Evolutionary conservation across 192 early-diverging fungal species (phyloP).

Genomic region (Jimgerdemannia flammicorona): DNA sequence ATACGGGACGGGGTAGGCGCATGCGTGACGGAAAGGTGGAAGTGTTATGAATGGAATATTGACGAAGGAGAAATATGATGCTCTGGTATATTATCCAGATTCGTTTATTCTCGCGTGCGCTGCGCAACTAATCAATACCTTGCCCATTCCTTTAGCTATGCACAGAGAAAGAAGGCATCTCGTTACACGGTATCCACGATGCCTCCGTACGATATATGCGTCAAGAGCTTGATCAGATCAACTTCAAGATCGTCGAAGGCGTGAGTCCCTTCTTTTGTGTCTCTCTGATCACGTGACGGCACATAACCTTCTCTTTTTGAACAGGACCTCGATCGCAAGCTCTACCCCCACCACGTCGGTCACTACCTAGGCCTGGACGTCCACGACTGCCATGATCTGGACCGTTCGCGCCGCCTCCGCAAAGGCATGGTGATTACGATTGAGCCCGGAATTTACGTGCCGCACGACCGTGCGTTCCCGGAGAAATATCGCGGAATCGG

Average conservation of each 20-base stretch:
- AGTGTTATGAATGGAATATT: no score
- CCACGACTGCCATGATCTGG: constrained; percentile 79
- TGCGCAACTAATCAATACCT: not conserved
- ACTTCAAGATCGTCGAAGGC: constrained; percentile 53
- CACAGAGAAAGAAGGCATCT: constrained; percentile 45
- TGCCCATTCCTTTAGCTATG: constrained; percentile 32
- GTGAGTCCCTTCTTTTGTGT: constrained; percentile 24
- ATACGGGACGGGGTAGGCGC: no score
- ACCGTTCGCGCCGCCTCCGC: constrained; percentile 65
- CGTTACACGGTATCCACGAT: constrained; percentile 84
- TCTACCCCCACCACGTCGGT: constrained; percentile 95
- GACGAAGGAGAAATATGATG: not conserved
- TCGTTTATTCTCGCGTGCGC: no score
- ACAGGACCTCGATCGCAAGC: constrained; percentile 69
- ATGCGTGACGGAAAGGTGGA: not conserved
- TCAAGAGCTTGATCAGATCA: constrained; percentile 66
- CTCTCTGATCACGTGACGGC: not conserved
- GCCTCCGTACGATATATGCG: constrained; percentile 64
- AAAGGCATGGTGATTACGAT: constrained; percentile 91
- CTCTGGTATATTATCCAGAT: not conserved
- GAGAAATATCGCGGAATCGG: constrained; percentile 83
- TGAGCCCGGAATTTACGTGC: constrained; percentile 94
- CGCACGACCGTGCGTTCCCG: constrained; percentile 69
- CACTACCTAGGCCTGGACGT: constrained; percentile 96
- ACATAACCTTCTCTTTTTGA: not conserved